These are phyloP conservation scores for Ophiostoma himal-ulmi DNA, from an alignment of 2,329 filamentous ascomycete genomes.

Conservation along the genomic window DNA sequence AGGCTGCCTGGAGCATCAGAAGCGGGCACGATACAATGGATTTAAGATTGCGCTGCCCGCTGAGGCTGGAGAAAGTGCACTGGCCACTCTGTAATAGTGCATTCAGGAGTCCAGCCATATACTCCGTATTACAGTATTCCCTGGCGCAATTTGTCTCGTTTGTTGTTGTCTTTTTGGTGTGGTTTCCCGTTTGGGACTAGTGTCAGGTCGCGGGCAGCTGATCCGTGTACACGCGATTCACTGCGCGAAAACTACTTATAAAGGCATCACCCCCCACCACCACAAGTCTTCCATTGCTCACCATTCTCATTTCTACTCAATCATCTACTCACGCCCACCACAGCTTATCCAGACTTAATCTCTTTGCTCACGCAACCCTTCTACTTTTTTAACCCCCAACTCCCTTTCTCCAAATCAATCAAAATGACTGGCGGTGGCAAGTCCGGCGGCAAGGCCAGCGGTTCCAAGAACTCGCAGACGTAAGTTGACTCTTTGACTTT, in stretches of 20 bases:
- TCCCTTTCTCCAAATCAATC: constrained; percentile 42
- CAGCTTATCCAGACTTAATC: constrained; percentile 29
- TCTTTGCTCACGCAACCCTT: constrained; percentile 27
- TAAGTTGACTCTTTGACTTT: constrained; percentile 51
- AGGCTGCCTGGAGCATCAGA: not conserved
- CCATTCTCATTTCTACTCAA: constrained; percentile 38
- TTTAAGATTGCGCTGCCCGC: constrained; percentile 3
- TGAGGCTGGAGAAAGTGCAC: constrained; percentile 3
- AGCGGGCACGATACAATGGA: not conserved
- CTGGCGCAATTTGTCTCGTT: constrained; percentile 18
- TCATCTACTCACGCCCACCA: constrained; percentile 30
- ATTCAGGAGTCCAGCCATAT: constrained; percentile 2
- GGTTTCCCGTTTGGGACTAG: constrained; percentile 33
- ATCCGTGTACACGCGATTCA: constrained; percentile 45
- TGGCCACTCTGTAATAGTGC: constrained; percentile 1
- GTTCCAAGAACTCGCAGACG: constrained; percentile 99
- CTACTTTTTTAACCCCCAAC: constrained; percentile 29
- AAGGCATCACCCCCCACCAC: constrained; percentile 41
- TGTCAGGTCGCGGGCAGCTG: constrained; percentile 34
- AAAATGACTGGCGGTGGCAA: constrained; percentile 99
- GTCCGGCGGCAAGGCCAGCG: constrained; percentile 98
- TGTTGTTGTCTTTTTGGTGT: constrained; percentile 20
- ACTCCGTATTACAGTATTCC: constrained; percentile 12
- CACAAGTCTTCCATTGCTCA: constrained; percentile 33
- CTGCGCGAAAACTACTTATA: constrained; percentile 53